phyloP scores from a whole-genome alignment of 208 protist genomes.

The Trypanosoma theileri region DNA sequence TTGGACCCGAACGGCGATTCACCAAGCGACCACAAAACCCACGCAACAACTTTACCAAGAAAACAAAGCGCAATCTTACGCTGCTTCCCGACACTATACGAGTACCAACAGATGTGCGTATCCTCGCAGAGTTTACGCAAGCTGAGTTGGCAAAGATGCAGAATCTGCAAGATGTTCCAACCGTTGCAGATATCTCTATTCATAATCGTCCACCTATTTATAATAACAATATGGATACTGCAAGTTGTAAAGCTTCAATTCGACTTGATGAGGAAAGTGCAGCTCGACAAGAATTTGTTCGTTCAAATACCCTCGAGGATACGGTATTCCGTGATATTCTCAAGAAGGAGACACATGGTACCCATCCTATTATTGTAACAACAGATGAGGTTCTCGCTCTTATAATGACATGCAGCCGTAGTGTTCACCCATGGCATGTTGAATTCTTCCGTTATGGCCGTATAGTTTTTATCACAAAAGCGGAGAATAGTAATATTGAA shows the following conservation, averaged over 20 bases:
- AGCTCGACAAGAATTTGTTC: slow-evolving; percentile 23
- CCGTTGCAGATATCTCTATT: slow-evolving; percentile 46
- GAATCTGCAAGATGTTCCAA: slow-evolving; percentile 21
- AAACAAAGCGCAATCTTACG: slow-evolving; percentile 38
- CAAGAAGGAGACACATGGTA: slow-evolving; percentile 28
- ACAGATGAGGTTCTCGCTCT: slow-evolving; percentile 82
- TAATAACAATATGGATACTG: slow-evolving; percentile 59
- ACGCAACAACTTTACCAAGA: slow-evolving; percentile 22
- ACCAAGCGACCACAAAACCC: slow-evolving; percentile 23
- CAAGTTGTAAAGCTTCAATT: slow-evolving; percentile 39
- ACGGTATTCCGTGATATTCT: slow-evolving; percentile 55
- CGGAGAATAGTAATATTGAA: slow-evolving; percentile 53
- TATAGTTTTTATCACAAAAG: slow-evolving; percentile 66
- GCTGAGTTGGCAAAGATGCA: slow-evolving; percentile 43
- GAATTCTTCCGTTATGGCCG: slow-evolving; percentile 46
- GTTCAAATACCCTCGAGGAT: slow-evolving; percentile 50
- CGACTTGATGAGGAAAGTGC: slow-evolving; percentile 45
- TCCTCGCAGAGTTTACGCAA: slow-evolving; percentile 37
- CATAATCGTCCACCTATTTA: slow-evolving; percentile 65
- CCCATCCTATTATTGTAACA: slow-evolving; percentile 62
- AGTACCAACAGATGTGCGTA: slow-evolving; percentile 28
- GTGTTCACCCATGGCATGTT: slow-evolving; percentile 83
- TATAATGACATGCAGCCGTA: slow-evolving; percentile 77
- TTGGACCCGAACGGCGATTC: slow-evolving; percentile 23
- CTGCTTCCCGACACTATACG: slow-evolving; percentile 46